A percentile compares a stretch with the other conserved stretches of the same genome.
Evolutionary conservation across 441 rosid species (phyloP).

Genomic region (Macaranga tanarius): DNA sequence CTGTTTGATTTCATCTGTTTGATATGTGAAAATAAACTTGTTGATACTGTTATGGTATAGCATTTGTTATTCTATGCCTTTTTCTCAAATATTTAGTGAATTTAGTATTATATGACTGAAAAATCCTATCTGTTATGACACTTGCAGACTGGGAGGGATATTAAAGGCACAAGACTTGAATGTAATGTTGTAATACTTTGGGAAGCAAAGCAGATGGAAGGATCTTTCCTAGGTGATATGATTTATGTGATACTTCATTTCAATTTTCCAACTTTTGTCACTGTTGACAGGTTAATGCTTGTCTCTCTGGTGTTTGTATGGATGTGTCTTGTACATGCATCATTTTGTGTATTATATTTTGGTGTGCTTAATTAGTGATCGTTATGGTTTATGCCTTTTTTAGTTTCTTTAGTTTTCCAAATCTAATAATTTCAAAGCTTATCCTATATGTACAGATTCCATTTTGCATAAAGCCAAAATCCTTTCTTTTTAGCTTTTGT

Average conservation of each 20-base stretch:
- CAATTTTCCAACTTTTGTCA: background rate
- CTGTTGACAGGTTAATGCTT: conserved; percentile 1
- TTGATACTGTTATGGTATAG: background rate
- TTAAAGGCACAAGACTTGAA: conserved; percentile 85
- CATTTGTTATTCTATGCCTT: background rate
- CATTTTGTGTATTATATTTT: no score
- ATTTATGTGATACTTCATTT: conserved; percentile 11
- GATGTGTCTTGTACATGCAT: no score
- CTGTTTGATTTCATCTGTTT: background rate
- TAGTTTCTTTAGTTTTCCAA: no score
- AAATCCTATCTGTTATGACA: background rate
- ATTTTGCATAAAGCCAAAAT: no score
- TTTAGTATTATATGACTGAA: conserved; percentile 1
- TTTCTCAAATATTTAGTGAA: background rate
- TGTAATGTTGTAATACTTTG: conserved; percentile 66
- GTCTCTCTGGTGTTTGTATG: background rate
- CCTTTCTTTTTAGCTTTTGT: background rate
- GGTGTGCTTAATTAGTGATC: no score
- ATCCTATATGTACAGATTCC: no score
- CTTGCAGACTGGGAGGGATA: conserved; percentile 47
- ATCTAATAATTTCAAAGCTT: no score
- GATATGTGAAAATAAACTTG: background rate
- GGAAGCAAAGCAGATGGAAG: conserved; percentile 58
- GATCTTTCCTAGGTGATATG: conserved; percentile 69
- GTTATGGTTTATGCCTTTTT: no score